These are phyloP conservation scores for Nasturtium officinale DNA, from an alignment of 345 rosid genomes.

Conservation along the genomic window DNA sequence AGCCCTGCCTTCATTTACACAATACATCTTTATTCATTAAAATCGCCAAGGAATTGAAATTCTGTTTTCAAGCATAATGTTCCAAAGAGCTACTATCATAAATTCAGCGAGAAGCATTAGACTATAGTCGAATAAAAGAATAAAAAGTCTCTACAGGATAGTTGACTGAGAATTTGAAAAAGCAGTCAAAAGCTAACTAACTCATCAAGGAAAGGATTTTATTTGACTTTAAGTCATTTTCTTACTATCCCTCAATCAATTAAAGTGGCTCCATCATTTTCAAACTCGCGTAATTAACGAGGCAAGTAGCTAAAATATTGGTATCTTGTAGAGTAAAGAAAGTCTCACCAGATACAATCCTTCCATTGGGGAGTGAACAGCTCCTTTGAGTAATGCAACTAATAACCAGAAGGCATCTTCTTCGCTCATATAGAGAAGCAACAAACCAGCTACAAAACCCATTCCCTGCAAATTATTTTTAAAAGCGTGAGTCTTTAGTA, in stretches of 20 bases:
- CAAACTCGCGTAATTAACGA: slow-evolving; percentile 30
- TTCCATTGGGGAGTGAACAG: slow-evolving; percentile 97
- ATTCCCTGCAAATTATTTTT: slow-evolving; percentile 65
- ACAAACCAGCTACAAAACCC: slow-evolving; percentile 90
- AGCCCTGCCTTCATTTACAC: slow-evolving; percentile 67
- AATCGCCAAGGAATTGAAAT: not conserved
- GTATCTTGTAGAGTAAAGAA: slow-evolving; percentile 18
- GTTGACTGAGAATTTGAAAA: too few species aligned
- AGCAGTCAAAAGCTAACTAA: slow-evolving; percentile 27
- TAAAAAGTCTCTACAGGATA: not conserved
- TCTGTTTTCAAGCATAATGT: slow-evolving; percentile 10
- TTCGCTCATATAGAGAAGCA: slow-evolving; percentile 98
- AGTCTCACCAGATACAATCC: slow-evolving; percentile 81
- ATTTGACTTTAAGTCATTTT: slow-evolving; percentile 25
- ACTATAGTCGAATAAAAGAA: slow-evolving; percentile 8
- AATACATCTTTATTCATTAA: not conserved
- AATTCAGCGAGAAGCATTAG: slow-evolving; percentile 13
- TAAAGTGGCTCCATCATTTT: slow-evolving; percentile 20
- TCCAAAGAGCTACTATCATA: slow-evolving; percentile 7
- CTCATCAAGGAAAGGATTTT: slow-evolving; percentile 35
- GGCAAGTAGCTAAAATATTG: slow-evolving; percentile 28
- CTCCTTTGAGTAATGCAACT: slow-evolving; percentile 96
- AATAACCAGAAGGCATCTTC: slow-evolving; percentile 97
- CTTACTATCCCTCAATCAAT: slow-evolving; percentile 15
- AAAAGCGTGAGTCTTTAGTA: slow-evolving; percentile 13